Percentiles rank a stretch among this genome's conserved stretches.
These are phyloP conservation scores for Acanthochlamys bracteata DNA, from an alignment of 106 monocot species.

Conservation along the genomic window DNA sequence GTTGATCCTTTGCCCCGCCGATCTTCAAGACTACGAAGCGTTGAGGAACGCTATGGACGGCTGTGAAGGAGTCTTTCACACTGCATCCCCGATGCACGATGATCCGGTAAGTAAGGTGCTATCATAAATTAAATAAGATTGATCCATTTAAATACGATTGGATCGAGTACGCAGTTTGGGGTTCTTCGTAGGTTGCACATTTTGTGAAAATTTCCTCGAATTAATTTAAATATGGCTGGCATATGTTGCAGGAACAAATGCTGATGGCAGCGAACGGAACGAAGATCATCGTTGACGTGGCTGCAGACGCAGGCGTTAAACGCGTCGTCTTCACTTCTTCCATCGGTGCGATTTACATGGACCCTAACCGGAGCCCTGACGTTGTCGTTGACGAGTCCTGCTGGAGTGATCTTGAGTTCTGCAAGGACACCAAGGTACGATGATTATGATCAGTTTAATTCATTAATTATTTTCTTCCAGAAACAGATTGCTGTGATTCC, in stretches of 20 bases:
- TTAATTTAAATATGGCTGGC: neutral
- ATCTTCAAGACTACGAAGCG: constrained; percentile 28
- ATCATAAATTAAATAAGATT: neutral
- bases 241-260: constrained; percentile 21
- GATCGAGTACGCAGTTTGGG: neutral
- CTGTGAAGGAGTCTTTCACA: constrained; percentile 54
- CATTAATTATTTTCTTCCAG: too few relatives aligned
- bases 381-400: constrained; percentile 34
- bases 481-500: too few relatives aligned
- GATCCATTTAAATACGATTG: neutral
- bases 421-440: constrained; percentile 36
- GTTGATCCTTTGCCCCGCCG: constrained; percentile 27
- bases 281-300: constrained; percentile 22
- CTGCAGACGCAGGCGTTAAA: constrained; percentile 22
- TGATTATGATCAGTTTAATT: neutral
- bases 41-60: constrained; percentile 21
- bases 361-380: constrained; percentile 23
- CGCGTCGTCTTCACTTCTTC: constrained; percentile 53
- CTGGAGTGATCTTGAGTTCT: constrained; percentile 49
- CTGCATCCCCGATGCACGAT: constrained; percentile 40
- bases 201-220: too few relatives aligned
- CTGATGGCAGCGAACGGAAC: constrained; percentile 31
- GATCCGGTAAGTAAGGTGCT: constrained; percentile 21
- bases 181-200: neutral
- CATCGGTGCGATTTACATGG: constrained; percentile 43